A percentile compares a stretch with the other conserved stretches of the same genome.
These are phyloP conservation scores for Artemisia argyi DNA, from an alignment of 129 eudicot genomes.

Conservation along the genomic window DNA sequence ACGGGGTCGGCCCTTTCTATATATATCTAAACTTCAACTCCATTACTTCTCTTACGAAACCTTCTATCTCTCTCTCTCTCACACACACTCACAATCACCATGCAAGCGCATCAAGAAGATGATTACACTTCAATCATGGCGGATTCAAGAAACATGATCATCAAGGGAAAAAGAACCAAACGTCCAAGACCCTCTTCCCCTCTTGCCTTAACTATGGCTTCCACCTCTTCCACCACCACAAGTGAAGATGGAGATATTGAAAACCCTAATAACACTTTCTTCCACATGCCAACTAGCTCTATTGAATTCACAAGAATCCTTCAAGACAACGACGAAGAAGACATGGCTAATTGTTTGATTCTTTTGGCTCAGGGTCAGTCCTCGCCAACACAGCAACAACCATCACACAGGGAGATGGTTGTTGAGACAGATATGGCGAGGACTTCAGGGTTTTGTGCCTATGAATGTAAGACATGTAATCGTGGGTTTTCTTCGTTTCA, in stretches of 20 bases:
- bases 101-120: conserved; percentile 42
- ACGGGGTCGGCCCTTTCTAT: conserved; percentile 43
- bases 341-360: conserved; percentile 84
- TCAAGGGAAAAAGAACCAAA: conserved; percentile 71
- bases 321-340: conserved; percentile 72
- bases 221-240: conserved; percentile 33
- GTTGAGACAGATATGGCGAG: not conserved
- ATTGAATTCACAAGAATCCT: conserved; percentile 37
- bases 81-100: conserved; percentile 12
- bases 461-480: conserved; percentile 82
- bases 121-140: conserved; percentile 25
- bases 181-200: conserved; percentile 56
- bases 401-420: conserved; percentile 1
- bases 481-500: conserved; percentile 76
- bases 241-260: conserved; percentile 19
- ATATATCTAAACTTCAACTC: conserved; percentile 25
- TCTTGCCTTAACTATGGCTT: conserved; percentile 56
- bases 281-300: conserved; percentile 26
- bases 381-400: conserved; percentile 1
- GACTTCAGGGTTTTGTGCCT: conserved; percentile 22
- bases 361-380: conserved; percentile 67
- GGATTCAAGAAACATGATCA: conserved; percentile 34
- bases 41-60: conserved; percentile 28
- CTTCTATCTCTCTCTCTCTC: conserved; percentile 26
- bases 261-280: conserved; percentile 24